Conservation (phyloP, 345 rosid genomes). For the Eutrema heterophyllum region DNA sequence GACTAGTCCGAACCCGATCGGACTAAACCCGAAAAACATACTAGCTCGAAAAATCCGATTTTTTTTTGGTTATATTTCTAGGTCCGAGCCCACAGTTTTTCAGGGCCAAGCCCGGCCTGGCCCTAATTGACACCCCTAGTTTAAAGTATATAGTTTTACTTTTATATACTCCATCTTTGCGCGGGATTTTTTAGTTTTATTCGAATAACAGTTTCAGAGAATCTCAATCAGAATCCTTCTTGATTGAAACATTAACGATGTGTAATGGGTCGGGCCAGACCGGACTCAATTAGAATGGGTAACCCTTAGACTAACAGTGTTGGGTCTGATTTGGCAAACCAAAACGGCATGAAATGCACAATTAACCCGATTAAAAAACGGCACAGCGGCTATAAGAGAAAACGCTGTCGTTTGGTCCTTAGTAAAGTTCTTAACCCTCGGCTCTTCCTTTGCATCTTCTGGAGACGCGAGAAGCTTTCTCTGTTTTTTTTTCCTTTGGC, state of each 20-base stretch:
- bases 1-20: too few relatives aligned
- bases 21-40: too few relatives aligned
- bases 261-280: neutral
- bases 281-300: neutral
- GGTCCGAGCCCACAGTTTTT: too few relatives aligned
- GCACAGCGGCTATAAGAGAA: neutral
- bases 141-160: too few relatives aligned
- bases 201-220: neutral
- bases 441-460: neutral
- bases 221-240: neutral
- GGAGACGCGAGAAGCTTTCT: neutral
- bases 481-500: neutral
- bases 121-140: too few relatives aligned
- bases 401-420: neutral
- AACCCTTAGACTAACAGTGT: neutral
- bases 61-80: too few relatives aligned
- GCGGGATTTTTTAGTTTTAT: neutral
- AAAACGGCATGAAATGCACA: neutral
- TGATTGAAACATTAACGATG: neutral
- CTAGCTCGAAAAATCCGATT: too few relatives aligned
- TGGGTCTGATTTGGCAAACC: neutral
- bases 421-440: neutral
- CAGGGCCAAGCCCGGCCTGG: too few relatives aligned
- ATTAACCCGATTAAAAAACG: neutral
- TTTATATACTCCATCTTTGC: too few relatives aligned